Conservation (phyloP, 2,329 filamentous ascomycete species). For the Claviceps arundinis region DNA sequence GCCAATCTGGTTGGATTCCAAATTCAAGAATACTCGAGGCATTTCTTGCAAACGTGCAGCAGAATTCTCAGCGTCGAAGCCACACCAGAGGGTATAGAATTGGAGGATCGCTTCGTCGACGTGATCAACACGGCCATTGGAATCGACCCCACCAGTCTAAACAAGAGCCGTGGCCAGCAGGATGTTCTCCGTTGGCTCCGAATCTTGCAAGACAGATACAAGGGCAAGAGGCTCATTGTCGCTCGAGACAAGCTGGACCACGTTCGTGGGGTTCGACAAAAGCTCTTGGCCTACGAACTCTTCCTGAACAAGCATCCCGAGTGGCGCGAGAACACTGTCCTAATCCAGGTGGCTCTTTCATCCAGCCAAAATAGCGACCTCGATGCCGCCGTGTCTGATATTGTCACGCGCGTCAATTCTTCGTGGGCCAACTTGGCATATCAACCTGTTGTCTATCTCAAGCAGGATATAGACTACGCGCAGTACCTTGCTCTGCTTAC, state of each 20-base stretch:
- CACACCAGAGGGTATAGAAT: constrained; percentile 71
- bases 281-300: constrained; percentile 80
- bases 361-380: constrained; percentile 80
- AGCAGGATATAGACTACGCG: constrained; percentile 85
- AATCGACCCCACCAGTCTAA: constrained; percentile 70
- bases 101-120: constrained; percentile 88
- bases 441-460: constrained; percentile 83
- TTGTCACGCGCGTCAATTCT: constrained; percentile 88
- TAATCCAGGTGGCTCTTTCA: constrained; percentile 89
- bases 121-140: constrained; percentile 78
- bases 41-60: constrained; percentile 93
- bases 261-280: constrained; percentile 84
- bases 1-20: constrained; percentile 91
- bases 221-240: constrained; percentile 80
- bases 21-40: constrained; percentile 81
- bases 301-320: constrained; percentile 90
- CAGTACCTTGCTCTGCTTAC: constrained; percentile 89
- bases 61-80: constrained; percentile 83
- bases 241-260: constrained; percentile 89
- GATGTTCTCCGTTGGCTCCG: constrained; percentile 69
- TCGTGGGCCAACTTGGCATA: constrained; percentile 82
- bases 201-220: constrained; percentile 71
- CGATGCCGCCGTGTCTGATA: constrained; percentile 79
- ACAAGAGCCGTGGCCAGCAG: constrained; percentile 53
- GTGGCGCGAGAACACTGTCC: constrained; percentile 74